phyloP scores from a whole-genome alignment of 345 rosid genomes.

The Aquilaria malaccensis region DNA sequence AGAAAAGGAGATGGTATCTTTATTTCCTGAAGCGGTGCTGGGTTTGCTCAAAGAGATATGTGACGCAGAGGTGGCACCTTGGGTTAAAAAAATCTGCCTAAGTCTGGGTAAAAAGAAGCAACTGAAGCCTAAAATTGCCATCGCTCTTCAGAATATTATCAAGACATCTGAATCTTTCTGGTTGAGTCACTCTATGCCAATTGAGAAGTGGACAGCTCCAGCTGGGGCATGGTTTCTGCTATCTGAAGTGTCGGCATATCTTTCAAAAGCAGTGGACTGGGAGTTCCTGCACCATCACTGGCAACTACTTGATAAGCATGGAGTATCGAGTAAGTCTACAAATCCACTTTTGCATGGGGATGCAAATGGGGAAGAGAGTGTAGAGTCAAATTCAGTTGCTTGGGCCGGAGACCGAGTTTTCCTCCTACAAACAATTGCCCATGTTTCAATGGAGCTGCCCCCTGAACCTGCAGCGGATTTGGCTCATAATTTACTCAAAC shows the following conservation, averaged over 20 bases:
- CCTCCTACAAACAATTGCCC: constrained; percentile 85
- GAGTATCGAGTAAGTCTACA: constrained; percentile 25
- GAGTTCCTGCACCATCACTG: constrained; percentile 92
- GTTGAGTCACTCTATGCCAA: constrained; percentile 63
- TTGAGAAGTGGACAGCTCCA: constrained; percentile 89
- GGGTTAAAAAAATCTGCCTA: constrained; percentile 85
- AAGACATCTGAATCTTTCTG: constrained; percentile 75
- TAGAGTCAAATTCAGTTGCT: constrained; percentile 46
- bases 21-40: constrained; percentile 55
- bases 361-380: constrained; percentile 26
- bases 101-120: constrained; percentile 76
- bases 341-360: constrained; percentile 24
- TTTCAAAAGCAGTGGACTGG: constrained; percentile 77
- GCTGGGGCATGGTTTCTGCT: constrained; percentile 96
- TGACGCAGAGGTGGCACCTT: constrained; percentile 68
- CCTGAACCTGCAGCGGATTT: constrained; percentile 82
- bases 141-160: constrained; percentile 69
- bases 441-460: constrained; percentile 81
- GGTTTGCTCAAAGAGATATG: constrained; percentile 62
- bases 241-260: constrained; percentile 73
- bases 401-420: constrained; percentile 93
- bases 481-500: constrained; percentile 71
- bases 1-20: constrained; percentile 40
- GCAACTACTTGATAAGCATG: constrained; percentile 72
- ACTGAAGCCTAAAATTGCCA: constrained; percentile 55